A percentile compares a stretch with the other conserved stretches of the same genome.
These are phyloP conservation scores for Trichosanthes truncata DNA, from an alignment of 306 rosid species.

Conservation along the genomic window DNA sequence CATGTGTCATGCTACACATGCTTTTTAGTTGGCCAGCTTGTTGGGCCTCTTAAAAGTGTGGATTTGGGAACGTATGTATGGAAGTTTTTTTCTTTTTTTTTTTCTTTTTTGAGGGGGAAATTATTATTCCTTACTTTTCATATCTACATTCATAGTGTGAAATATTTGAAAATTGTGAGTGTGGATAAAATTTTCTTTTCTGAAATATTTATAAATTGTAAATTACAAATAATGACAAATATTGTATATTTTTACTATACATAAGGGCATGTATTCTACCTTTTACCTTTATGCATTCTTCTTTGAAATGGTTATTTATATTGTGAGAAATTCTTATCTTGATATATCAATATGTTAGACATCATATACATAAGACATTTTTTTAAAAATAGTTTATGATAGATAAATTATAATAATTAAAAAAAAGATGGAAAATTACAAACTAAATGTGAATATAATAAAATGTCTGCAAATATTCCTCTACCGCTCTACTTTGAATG, in stretches of 20 bases:
- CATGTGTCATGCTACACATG: not conserved
- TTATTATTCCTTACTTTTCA: not conserved
- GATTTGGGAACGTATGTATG: not conserved
- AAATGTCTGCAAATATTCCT: no score
- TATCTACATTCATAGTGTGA: not conserved
- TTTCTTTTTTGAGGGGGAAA: not conserved
- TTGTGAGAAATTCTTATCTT: no score
- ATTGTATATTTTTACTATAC: not conserved
- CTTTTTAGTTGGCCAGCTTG: not conserved
- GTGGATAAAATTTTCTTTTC: not conserved
- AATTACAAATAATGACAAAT: not conserved
- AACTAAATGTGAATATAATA: no score
- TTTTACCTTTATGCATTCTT: not conserved
- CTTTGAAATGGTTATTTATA: not conserved
- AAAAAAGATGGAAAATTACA: not conserved
- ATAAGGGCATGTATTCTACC: not conserved
- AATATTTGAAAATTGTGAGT: not conserved
- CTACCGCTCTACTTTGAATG: no score
- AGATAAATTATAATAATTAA: no score
- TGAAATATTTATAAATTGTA: not conserved
- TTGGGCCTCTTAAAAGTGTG: not conserved
- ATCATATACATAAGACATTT: no score
- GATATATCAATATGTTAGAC: no score
- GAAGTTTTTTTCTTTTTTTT: not conserved
- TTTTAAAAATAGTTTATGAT: no score